These are phyloP conservation scores for Thozetella sp. DNA, from an alignment of 495 filamentous ascomycete genomes.

Conservation along the genomic window DNA sequence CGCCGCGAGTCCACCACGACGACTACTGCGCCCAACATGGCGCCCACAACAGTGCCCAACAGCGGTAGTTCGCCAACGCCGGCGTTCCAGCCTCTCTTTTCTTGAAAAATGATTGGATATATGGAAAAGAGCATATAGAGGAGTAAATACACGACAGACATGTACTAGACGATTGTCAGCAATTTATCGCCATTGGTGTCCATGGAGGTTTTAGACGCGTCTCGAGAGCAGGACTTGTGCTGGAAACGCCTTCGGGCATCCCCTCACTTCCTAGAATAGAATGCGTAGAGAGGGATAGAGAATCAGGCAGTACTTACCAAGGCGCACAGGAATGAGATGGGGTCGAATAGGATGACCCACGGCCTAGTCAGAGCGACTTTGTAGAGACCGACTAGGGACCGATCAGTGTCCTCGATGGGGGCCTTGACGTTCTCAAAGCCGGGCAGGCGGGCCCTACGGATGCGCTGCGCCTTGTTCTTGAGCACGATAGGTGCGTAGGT, in stretches of 20 bases:
- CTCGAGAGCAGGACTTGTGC: no score
- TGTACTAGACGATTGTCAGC: slow-evolving; percentile 41
- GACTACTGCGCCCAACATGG: slow-evolving; percentile 43
- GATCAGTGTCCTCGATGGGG: slow-evolving; percentile 40
- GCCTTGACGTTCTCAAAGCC: slow-evolving; percentile 49
- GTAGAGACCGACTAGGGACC: slow-evolving; percentile 41
- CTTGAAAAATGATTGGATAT: slow-evolving; percentile 55
- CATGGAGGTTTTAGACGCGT: no score
- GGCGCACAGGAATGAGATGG: slow-evolving; percentile 37
- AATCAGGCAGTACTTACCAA: no score
- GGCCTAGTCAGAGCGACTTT: slow-evolving; percentile 52
- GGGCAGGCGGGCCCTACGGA: slow-evolving; percentile 31
- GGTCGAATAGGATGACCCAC: slow-evolving; percentile 39
- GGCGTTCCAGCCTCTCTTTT: slow-evolving; percentile 54
- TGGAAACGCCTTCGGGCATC: no score
- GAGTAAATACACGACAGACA: slow-evolving; percentile 52
- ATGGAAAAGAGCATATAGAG: slow-evolving; percentile 56
- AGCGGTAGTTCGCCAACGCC: slow-evolving; percentile 54
- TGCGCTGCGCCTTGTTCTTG: slow-evolving; percentile 58
- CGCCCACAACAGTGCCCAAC: slow-evolving; percentile 33
- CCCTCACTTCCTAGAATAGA: no score
- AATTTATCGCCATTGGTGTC: not conserved
- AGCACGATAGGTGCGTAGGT: slow-evolving; percentile 68
- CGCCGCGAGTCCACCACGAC: slow-evolving; percentile 33
- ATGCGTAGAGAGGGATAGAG: not conserved